Base-by-base conservation (phyloP, 73 alveolate genomes). In the Diophrys appendiculata region DNA sequence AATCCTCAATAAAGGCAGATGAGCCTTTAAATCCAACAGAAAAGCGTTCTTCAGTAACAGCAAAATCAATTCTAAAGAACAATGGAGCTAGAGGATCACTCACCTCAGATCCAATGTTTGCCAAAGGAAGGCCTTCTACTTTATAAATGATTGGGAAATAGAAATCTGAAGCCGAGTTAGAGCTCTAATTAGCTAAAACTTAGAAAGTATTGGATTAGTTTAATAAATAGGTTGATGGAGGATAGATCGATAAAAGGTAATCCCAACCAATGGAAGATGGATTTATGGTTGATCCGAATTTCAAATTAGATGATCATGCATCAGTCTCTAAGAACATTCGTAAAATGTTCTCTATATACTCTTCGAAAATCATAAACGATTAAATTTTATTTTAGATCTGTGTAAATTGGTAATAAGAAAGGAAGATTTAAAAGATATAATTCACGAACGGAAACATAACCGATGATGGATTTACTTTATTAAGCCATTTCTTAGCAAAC, bases 391-490 rank as follows among this genome's bases (percentile, higher is more conserved):
- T 43, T 43, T 43, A 43, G 18, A 43, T 43, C 5, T 43, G 5
- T 11, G 18, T 5, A 11, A 43, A 43, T 11, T 43, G 60, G 60
- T 18, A 5, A 18, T 11, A 43, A 18, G 60, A 43, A 11, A 43
- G 60, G 18, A 18, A 11, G 5, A 43, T 67, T 2, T 28, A 27
- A 1, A 67, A 67, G 53, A 18, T 67, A 3, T 67, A 25, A 25
- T 28, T 67, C 54, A 67, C 75, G 5, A 67, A 67, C 24, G 54
- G 24, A 14, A 67, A 25, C 18, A 67, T 67, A n/a, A 67, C 54
- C 18, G 75, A 67, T 23, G 43, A 25, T 3, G 75, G 75, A 3
- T 31, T 67, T 14, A 25, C 11, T n/a, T 26, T 67, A 31, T 31
- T 67, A 5, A 24, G 54, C 24, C 54, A 67, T 23, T 67, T 25